Evolutionary conservation across 352 stramenopile genomes (phyloP).

Genomic region (Phytophthora pisi): DNA sequence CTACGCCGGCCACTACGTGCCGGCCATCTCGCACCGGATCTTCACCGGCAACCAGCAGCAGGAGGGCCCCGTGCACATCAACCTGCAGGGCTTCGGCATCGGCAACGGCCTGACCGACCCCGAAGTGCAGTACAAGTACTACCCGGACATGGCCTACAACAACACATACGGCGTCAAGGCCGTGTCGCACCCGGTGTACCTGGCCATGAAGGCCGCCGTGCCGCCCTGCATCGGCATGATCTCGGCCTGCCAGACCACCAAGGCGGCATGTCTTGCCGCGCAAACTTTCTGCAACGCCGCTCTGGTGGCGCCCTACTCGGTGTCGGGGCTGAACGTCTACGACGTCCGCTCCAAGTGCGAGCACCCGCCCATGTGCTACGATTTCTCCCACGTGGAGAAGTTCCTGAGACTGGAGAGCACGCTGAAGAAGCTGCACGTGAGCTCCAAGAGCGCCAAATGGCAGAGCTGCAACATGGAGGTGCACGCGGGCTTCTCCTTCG

Average conservation of each 20-base stretch:
- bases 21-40: constrained; percentile 79
- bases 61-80: constrained; percentile 72
- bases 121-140: constrained; percentile 88
- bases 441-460: constrained; percentile 85
- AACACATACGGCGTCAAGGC: constrained; percentile 86
- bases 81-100: constrained; percentile 94
- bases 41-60: constrained; percentile 75
- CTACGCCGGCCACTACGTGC: constrained; percentile 94
- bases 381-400: constrained; percentile 93
- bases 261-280: constrained; percentile 78
- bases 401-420: constrained; percentile 87
- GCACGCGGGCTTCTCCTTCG: constrained; percentile 91
- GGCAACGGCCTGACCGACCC: constrained; percentile 97
- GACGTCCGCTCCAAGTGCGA: constrained; percentile 95
- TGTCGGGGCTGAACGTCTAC: constrained; percentile 74
- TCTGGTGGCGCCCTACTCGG: constrained; percentile 63
- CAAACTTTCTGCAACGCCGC: constrained; percentile 92
- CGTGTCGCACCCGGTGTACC: constrained; percentile 64
- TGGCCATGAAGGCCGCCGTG: constrained; percentile 70
- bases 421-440: constrained; percentile 89
- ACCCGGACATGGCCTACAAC: constrained; percentile 92
- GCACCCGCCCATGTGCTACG: constrained; percentile 93
- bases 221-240: constrained; percentile 81
- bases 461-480: constrained; percentile 96
- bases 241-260: constrained; percentile 81